These are phyloP conservation scores for Neonectria ditissima DNA, from an alignment of 2,329 filamentous ascomycete species.

Conservation along the genomic window DNA sequence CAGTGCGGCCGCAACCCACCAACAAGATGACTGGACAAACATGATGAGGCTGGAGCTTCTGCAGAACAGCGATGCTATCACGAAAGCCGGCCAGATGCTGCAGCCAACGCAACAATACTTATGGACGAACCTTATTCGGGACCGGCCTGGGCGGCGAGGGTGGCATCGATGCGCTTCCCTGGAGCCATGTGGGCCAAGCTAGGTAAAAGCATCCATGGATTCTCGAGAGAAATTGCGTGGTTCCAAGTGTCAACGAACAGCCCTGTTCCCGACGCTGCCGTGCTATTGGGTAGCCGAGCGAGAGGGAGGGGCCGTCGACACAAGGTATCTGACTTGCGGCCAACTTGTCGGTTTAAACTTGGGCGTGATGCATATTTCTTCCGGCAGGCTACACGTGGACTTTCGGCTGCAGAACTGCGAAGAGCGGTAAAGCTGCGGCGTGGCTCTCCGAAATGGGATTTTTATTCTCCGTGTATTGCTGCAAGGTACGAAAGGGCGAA, in stretches of 20 bases:
- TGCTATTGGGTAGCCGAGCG: not conserved
- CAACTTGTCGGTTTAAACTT: too few species aligned
- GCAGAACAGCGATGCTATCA: slow-evolving; percentile 11
- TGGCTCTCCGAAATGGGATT: not conserved
- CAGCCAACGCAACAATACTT: slow-evolving; percentile 13
- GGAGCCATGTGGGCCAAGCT: slow-evolving; percentile 15
- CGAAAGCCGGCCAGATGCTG: not conserved
- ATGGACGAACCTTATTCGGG: not conserved
- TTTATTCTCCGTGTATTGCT: not conserved
- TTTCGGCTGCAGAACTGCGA: too few species aligned
- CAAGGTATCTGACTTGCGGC: too few species aligned
- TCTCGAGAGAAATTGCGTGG: slow-evolving; percentile 4
- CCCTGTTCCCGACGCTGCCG: not conserved
- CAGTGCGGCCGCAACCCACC: slow-evolving; percentile 16
- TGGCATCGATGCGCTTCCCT: not conserved
- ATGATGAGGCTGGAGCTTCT: slow-evolving; percentile 19
- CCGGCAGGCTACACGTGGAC: not conserved
- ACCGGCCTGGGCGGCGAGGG: not conserved
- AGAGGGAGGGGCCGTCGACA: too few species aligned
- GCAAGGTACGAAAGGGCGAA: not conserved
- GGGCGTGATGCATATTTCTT: too few species aligned
- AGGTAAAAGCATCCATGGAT: not conserved
- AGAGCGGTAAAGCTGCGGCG: too few species aligned
- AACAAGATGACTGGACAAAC: slow-evolving; percentile 18
- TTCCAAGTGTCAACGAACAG: not conserved